Evolutionary conservation across 768 basidiomycete genomes (phyloP), one percentile per base, ranked within the genome.

Genomic region (Coprinopsis sp.): DNA sequence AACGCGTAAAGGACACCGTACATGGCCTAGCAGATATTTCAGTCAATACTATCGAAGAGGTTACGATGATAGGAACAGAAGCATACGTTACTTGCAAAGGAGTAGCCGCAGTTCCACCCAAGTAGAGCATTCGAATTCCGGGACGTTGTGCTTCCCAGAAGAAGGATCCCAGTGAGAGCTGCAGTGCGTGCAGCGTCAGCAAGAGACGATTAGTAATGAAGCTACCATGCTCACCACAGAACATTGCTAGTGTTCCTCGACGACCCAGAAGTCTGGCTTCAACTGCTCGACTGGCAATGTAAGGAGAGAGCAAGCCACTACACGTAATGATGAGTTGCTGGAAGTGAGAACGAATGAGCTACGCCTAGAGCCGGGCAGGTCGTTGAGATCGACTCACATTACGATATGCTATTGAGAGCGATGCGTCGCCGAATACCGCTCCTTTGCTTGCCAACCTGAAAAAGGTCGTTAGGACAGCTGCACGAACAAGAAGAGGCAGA

Each of bases 31-130:
- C 27, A 12, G 4, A n/a, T 30, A 46, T 12, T 25, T n/a, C n/a
- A 45, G 45, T 27, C 37, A 22, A 29, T 24, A 18, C 16, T 44
- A n/a, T 41, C 33, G 5, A 8, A 28, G 14, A 24, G 2, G n/a
- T 28, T 18, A 28, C 36, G 21, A n/a, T n/a, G 5, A 5, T 36
- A 8, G 3, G 18, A 37, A 19, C 38, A 24, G 37, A 28, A 1
- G 63, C 70, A 37, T 47, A 82, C 77, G 54, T 81, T 82, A 44
- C 76, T 79, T 51, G 64, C 73, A 58, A 82, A 82, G 4, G 66
- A 67, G 49, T 83, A 85, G 13, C 77, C 83, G 60, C 86, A 88
- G 59, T 87, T 87, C 85, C 85, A 88, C 44, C 81, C 87, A 33
- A 89, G 71, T 38, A 87, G 69, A 38, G 76, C 70, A 50, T 82